A percentile compares a stretch with the other conserved stretches of the same genome.
phyloP scores from a whole-genome alignment of 2,329 filamentous ascomycete genomes.

The Penicillium freii region DNA sequence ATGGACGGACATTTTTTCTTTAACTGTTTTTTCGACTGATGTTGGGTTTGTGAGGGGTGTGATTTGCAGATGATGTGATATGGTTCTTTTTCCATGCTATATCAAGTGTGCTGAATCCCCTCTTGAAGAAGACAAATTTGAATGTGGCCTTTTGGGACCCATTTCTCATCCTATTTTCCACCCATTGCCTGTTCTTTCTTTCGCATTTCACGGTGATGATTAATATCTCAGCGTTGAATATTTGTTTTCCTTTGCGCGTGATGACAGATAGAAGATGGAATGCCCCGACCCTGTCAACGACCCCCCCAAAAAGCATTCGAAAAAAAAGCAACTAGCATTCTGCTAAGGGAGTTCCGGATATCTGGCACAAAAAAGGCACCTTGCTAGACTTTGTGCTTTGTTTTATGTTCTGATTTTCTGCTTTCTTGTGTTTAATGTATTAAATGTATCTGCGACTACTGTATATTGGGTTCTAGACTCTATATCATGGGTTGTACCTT shows the following conservation, averaged over 20 bases:
- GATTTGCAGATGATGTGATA: slow-evolving; percentile 23
- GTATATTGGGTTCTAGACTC: slow-evolving; percentile 33
- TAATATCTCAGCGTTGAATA: slow-evolving; percentile 19
- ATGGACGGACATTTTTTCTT: slow-evolving; percentile 1
- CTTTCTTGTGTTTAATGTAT: slow-evolving; percentile 31
- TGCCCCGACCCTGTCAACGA: slow-evolving; percentile 42
- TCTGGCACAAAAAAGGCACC: slow-evolving; percentile 62
- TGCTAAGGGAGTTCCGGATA: slow-evolving; percentile 71
- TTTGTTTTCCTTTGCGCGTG: slow-evolving; percentile 16
- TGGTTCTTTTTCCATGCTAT: slow-evolving; percentile 20
- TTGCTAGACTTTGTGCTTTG: slow-evolving; percentile 31
- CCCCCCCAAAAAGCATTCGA: slow-evolving; percentile 52
- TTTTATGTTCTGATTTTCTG: slow-evolving; percentile 40
- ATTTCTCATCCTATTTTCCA: slow-evolving; percentile 23
- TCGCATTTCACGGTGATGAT: slow-evolving; percentile 21
- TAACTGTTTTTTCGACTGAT: slow-evolving; percentile 9
- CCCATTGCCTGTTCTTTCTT: slow-evolving; percentile 27
- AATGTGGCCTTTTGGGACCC: slow-evolving; percentile 34
- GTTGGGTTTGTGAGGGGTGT: slow-evolving; percentile 2
- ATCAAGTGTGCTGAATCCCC: slow-evolving; percentile 13
- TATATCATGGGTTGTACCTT: slow-evolving; percentile 19
- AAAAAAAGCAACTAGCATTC: slow-evolving; percentile 54
- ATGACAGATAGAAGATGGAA: slow-evolving; percentile 52
- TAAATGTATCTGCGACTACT: slow-evolving; percentile 30
- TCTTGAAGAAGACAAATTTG: slow-evolving; percentile 31